phyloP scores from a whole-genome alignment of 2,329 filamentous ascomycete species.

The Stachybotrys elegans region DNA sequence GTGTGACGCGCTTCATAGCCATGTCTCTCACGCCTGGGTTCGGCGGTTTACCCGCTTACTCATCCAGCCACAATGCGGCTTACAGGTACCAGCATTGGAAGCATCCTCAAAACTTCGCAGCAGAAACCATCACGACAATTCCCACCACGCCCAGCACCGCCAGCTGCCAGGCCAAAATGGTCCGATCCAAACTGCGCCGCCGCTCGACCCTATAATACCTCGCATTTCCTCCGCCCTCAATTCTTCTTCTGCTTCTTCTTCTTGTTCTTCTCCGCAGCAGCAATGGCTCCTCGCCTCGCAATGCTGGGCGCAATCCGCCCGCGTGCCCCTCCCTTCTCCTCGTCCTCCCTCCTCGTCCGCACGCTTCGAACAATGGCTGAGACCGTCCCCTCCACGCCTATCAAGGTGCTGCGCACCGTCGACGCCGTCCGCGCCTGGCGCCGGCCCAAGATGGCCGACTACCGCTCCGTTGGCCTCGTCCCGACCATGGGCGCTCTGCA shows the following conservation, averaged over 20 bases:
- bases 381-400: slow-evolving; percentile 51
- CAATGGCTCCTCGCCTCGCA: slow-evolving; percentile 11
- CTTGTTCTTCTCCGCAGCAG: slow-evolving; percentile 1
- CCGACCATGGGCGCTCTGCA: slow-evolving; percentile 99
- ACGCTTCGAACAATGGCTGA: slow-evolving; percentile 24
- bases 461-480: slow-evolving; percentile 77
- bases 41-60: slow-evolving; percentile 4
- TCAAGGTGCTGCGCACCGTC: slow-evolving; percentile 73
- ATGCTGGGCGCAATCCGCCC: slow-evolving; percentile 8
- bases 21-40: too few relatives aligned
- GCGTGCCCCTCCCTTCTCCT: slow-evolving; percentile 15
- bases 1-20: too few relatives aligned
- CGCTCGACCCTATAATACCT: slow-evolving; percentile 8
- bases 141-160: slow-evolving; percentile 8
- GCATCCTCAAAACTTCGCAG: slow-evolving; percentile 41
- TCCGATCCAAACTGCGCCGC: too few relatives aligned
- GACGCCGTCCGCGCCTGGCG: slow-evolving; percentile 66
- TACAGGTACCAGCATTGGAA: too few relatives aligned
- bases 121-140: slow-evolving; percentile 41
- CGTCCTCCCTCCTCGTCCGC: slow-evolving; percentile 13
- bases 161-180: too few relatives aligned
- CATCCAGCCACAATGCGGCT: slow-evolving; percentile 5
- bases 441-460: slow-evolving; percentile 56
- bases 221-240: slow-evolving; percentile 4
- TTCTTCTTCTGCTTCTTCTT: slow-evolving; percentile 3